Evolutionary conservation across 2,329 filamentous ascomycete species (phyloP).

Genomic region (Talaromyces rugulosus): DNA sequence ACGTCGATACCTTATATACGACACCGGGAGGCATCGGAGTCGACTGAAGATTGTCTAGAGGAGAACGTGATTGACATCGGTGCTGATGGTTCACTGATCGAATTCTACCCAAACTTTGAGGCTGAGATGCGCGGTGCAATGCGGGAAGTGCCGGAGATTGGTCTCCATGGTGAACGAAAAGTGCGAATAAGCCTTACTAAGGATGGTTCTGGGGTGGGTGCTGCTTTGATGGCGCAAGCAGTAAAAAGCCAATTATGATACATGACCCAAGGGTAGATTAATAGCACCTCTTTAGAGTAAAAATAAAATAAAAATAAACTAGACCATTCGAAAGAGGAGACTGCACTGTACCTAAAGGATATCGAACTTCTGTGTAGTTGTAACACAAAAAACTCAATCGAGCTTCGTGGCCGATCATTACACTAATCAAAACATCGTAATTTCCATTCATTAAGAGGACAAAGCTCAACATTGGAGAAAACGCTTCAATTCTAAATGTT

Average conservation of each 20-base stretch:
- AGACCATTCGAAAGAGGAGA: no score
- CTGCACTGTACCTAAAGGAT: no score
- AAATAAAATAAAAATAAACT: no score
- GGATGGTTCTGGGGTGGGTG: constrained; percentile 21
- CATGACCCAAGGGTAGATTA: no score
- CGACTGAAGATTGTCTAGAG: neutral
- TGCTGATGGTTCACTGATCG: constrained; percentile 19
- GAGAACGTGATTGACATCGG: constrained; percentile 18
- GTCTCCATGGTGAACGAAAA: constrained; percentile 13
- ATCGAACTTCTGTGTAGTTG: no score
- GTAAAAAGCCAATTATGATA: constrained; percentile 5
- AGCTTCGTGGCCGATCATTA: no score
- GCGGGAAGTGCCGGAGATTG: constrained; percentile 12
- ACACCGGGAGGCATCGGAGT: neutral
- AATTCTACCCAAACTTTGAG: constrained; percentile 19
- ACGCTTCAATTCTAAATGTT: no score
- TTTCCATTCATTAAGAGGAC: no score
- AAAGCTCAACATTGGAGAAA: no score
- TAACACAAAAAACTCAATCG: no score
- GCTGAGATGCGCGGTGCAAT: constrained; percentile 18
- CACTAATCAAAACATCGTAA: no score
- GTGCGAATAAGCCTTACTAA: constrained; percentile 19
- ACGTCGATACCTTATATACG: neutral
- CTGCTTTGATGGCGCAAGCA: constrained; percentile 19
- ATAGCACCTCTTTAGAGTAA: no score